Evolutionary conservation across 2,329 filamentous ascomycete genomes (phyloP), one percentile per base, ranked within the genome.

Genomic region (Didymella pomorum): DNA sequence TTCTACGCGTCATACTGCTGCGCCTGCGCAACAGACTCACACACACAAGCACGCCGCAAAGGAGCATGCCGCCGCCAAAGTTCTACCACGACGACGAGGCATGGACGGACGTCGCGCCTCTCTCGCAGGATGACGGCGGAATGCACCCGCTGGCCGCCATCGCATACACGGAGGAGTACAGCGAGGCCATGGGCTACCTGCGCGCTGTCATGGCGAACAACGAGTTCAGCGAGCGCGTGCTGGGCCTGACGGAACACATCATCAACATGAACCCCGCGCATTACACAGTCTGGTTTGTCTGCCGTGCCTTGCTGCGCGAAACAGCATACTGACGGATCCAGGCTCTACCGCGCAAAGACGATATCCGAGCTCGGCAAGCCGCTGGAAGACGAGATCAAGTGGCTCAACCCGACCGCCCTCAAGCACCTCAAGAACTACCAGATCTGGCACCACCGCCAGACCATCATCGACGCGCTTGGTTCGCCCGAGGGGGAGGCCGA

Each of bases 371-470:
- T 96, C 25, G 77, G 85, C 46, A 83, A 89, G 46, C 80, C 88
- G 53, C 81, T 95, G 43, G 78, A 82, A 2, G 84, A 89, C 58
- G 95, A 99, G 77, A 83, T 97, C 45, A 80, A 82, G 42, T 99
- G 94, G 93, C 83, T 99, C 50, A 96, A 97, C 78, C 82, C 87
- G 11, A 87, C 95, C 26, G 91, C 94, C 11, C 82, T 96, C 51
- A 83, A 86, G 56, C 89, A 97, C 75, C 87, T 96, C 71, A 99
- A 99, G 79, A 99, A 98, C 80, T 99, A 99, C 80, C 95, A 99
- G 79, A 99, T 99, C 77, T 99, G 95, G 85, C 78, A 91, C 86
- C 80, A 89, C 79, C 75, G 84, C 67, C 75, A 87, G 82, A 74
- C 79, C 76, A 83, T 80, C 77, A 84, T 80, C 61, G 87, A 81